phyloP scores from a whole-genome alignment of 78 protist genomes.

The Paulinella micropora region DNA sequence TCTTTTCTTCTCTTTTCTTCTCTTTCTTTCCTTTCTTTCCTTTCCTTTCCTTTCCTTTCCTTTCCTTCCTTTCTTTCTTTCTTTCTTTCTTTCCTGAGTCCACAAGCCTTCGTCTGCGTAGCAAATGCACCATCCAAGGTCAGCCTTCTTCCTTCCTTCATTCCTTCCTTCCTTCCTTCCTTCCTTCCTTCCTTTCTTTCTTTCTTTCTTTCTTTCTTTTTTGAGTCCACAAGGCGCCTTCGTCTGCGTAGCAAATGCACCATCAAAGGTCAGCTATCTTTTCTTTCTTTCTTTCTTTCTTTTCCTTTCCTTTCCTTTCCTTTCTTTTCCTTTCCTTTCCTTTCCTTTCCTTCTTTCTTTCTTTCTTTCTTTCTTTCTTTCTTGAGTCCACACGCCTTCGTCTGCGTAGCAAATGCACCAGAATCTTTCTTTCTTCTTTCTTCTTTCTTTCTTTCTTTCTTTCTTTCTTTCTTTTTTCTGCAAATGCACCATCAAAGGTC shows the following conservation, averaged over 20 bases:
- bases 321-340: neutral
- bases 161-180: neutral
- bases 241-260: too few species aligned
- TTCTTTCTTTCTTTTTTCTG: neutral
- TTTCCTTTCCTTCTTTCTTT: neutral
- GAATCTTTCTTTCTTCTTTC: neutral
- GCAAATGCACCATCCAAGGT: too few species aligned
- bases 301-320: neutral
- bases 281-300: neutral
- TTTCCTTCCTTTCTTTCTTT: neutral
- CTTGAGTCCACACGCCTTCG: too few species aligned
- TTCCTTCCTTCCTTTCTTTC: neutral
- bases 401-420: too few species aligned
- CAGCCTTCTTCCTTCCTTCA: neutral
- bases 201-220: neutral
- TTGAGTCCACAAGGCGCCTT: too few species aligned
- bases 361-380: too few species aligned
- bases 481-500: too few species aligned
- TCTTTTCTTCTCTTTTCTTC: neutral
- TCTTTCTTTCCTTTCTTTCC: neutral
- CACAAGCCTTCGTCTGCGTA: too few species aligned
- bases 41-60: neutral
- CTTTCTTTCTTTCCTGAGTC: neutral
- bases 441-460: neutral
- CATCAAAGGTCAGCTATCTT: too few species aligned